Conservation (phyloP, 75 land plant species). For the Sequoiadendron giganteum region DNA sequence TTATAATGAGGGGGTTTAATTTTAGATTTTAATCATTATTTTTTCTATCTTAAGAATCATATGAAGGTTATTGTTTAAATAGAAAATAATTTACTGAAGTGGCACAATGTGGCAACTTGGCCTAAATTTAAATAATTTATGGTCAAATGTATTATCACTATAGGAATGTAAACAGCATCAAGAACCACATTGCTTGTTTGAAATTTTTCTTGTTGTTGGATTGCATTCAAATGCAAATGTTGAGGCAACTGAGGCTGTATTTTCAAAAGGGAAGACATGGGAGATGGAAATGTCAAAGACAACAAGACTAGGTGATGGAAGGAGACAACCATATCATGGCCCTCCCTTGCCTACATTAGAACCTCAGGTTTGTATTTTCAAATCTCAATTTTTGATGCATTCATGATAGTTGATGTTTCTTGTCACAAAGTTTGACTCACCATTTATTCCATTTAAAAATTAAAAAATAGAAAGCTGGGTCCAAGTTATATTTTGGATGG, state of each 20-base stretch:
- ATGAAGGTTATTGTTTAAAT: neutral
- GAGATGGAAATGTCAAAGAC: slow-evolving; percentile 59
- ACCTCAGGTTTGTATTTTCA: slow-evolving; percentile 51
- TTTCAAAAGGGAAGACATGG: slow-evolving; percentile 81
- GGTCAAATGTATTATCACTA: slow-evolving; percentile 1
- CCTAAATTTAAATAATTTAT: neutral
- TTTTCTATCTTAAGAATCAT: neutral
- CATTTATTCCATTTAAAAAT: neutral
- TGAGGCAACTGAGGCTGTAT: slow-evolving; percentile 69
- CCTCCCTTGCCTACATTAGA: slow-evolving; percentile 58
- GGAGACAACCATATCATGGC: slow-evolving; percentile 38
- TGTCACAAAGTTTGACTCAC: neutral
- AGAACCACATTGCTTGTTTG: slow-evolving; percentile 79
- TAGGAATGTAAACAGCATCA: slow-evolving; percentile 65
- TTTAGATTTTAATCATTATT: neutral
- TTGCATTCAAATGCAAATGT: slow-evolving; percentile 82
- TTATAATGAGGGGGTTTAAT: neutral
- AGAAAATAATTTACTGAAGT: neutral
- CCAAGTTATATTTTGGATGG: neutral
- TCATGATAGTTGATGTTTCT: neutral
- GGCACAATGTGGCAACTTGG: too few species aligned
- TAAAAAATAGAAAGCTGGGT: neutral
- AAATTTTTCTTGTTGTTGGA: slow-evolving; percentile 79
- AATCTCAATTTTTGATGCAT: neutral
- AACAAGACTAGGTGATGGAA: slow-evolving; percentile 44